Base-by-base conservation (phyloP, 2,329 filamentous ascomycete species). In the Ascochyta koolunga region DNA sequence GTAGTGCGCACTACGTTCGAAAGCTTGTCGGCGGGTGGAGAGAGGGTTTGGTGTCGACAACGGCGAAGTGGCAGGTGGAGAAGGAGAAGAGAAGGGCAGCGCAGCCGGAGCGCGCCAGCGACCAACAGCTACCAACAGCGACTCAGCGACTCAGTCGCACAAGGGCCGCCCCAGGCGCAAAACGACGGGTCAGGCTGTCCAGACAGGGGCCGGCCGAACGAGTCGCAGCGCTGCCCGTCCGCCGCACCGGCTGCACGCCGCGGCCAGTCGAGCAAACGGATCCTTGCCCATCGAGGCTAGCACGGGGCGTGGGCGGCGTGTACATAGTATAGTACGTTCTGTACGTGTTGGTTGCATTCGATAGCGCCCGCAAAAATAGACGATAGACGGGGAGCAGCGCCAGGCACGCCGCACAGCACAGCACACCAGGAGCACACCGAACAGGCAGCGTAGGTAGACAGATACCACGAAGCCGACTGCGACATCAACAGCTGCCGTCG, bases 11-110 rank as follows among this genome's bases (percentile, higher is more conserved):
- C 59, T 67, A 72, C 71, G 68, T 67, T 72, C 65, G 70, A 69
- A 56, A 51, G 65, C 52, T 74, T 73, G 73, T 73, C 72, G 65
- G 61, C 64, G 61, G 59, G 59, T 50, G 65, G 57, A 55, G 57
- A 50, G 65, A 53, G 56, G 39, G 40, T 42, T 46, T 56, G 41
- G 42, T 47, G 52, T 45, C 41, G 40, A 50, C 35, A 31, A 46
- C 45, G 36, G 51, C 32, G 51, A 45, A 49, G 40, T 41, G 40
- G 22, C 21, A 25, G 51, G 51, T 49, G 46, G 51, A 54, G 51
- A 54, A 50, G 50, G 43, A 38, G 42, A 52, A 24, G 13, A 41
- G 37, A 31, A 6, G 11, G 13, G 27, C 49, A 46, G 37, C 32
- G 40, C 44, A 38, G 39, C 29, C 50, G 25, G 24, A 43, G 25